A percentile compares a stretch with the other conserved stretches of the same genome.
Conservation (phyloP, 2,329 filamentous ascomycete genomes). For the Aspergillus pseudonomiae region DNA sequence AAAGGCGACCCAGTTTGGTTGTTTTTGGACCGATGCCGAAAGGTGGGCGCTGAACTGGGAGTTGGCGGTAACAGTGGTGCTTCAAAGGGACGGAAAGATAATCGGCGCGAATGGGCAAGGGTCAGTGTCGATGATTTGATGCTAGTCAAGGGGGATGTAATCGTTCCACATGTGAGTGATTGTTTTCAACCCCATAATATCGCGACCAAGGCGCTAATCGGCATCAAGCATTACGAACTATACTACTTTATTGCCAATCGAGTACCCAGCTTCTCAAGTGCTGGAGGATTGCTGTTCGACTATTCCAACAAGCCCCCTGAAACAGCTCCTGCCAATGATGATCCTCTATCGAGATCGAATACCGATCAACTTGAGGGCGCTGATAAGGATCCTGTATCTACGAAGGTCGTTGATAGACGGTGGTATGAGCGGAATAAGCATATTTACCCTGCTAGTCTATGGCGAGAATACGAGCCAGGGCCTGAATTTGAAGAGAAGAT, state of each 20-base stretch:
- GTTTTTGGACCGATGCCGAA: constrained; percentile 87
- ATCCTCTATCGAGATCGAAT: constrained; percentile 50
- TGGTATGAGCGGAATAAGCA: constrained; percentile 99
- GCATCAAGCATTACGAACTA: constrained; percentile 84
- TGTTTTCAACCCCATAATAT: not conserved
- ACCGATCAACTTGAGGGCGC: constrained; percentile 71
- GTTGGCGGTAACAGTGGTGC: constrained; percentile 64
- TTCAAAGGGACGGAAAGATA: constrained; percentile 56
- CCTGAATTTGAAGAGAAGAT: constrained; percentile 70
- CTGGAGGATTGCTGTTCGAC: constrained; percentile 77
- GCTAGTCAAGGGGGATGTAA: constrained; percentile 85
- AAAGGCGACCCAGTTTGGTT: constrained; percentile 95
- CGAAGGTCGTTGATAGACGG: constrained; percentile 91
- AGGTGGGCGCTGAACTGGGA: constrained; percentile 81
- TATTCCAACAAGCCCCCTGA: constrained; percentile 59
- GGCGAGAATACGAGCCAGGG: constrained; percentile 92
- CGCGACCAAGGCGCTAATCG: constrained; percentile 11
- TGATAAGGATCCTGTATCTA: constrained; percentile 74
- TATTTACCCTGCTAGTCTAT: constrained; percentile 93
- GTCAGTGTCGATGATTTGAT: constrained; percentile 95
- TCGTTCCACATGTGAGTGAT: constrained; percentile 84
- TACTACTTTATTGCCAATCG: constrained; percentile 92
- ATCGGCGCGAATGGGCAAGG: constrained; percentile 82
- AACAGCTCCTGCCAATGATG: constrained; percentile 31
- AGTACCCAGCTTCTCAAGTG: constrained; percentile 66